These are phyloP conservation scores for Allium sativum DNA, from an alignment of 106 monocot species.

Conservation along the genomic window DNA sequence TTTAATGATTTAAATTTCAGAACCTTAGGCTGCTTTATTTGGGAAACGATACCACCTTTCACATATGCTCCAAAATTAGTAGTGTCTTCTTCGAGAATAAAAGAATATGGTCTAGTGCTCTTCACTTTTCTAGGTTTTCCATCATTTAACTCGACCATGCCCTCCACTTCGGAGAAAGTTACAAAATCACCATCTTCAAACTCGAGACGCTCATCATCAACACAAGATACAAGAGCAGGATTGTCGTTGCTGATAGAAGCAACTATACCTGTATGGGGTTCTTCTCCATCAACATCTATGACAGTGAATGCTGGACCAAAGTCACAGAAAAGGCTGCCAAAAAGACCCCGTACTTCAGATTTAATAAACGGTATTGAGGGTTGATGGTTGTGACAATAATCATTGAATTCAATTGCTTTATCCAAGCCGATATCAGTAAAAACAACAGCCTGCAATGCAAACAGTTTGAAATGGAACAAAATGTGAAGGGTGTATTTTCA, in stretches of 20 bases:
- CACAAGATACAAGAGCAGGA: slow-evolving; percentile 54
- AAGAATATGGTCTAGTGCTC: slow-evolving; percentile 47
- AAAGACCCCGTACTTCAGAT: slow-evolving; percentile 62
- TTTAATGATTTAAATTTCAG: slow-evolving; percentile 37
- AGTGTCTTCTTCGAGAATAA: slow-evolving; percentile 55
- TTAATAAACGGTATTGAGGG: slow-evolving; percentile 73
- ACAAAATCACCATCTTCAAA: slow-evolving; percentile 72
- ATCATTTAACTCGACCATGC: slow-evolving; percentile 78
- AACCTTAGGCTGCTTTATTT: slow-evolving; percentile 47
- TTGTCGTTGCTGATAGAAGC: slow-evolving; percentile 75
- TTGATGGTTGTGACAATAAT: slow-evolving; percentile 60
- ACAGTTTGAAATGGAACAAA: neutral
- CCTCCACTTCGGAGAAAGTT: slow-evolving; percentile 63
- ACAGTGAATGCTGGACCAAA: slow-evolving; percentile 76
- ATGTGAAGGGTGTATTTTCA: neutral
- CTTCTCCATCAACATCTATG: slow-evolving; percentile 66
- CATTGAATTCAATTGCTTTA: slow-evolving; percentile 59
- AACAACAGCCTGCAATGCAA: slow-evolving; percentile 53
- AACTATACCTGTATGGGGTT: slow-evolving; percentile 77
- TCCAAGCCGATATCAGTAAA: slow-evolving; percentile 69
- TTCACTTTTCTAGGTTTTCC: slow-evolving; percentile 56
- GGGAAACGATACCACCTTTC: slow-evolving; percentile 60
- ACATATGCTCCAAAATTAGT: slow-evolving; percentile 37
- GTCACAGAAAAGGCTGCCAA: slow-evolving; percentile 69
- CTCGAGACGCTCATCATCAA: slow-evolving; percentile 66